A percentile compares a stretch with the other conserved stretches of the same genome.
phyloP scores from a whole-genome alignment of 75 land plant genomes.

The Larix kaempferi region DNA sequence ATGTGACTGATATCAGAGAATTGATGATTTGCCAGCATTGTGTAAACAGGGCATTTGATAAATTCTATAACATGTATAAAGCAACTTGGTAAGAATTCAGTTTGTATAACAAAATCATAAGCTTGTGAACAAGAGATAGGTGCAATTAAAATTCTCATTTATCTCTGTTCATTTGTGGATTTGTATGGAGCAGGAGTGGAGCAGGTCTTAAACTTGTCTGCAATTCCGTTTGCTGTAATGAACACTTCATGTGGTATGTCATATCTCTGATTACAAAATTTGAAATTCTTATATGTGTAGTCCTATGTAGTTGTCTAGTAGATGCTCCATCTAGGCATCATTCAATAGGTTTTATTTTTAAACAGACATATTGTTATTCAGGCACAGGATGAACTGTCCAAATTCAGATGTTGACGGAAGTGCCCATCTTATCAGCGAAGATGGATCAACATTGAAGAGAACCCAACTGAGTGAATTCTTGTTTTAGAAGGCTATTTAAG shows the following conservation, averaged over 20 bases:
- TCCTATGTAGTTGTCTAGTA: not conserved
- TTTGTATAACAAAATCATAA: not conserved
- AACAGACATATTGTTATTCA: constrained; percentile 14
- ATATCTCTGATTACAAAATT: not conserved
- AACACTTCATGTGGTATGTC: constrained; percentile 55
- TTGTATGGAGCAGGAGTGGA: constrained; percentile 37
- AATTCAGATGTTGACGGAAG: constrained; percentile 50
- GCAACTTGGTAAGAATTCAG: constrained; percentile 51
- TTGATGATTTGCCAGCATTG: constrained; percentile 58
- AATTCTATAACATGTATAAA: constrained; percentile 61
- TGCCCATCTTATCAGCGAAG: constrained; percentile 35
- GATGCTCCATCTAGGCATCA: not conserved
- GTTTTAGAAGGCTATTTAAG: constrained; percentile 20
- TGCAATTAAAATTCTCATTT: not conserved
- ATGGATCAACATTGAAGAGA: constrained; percentile 10
- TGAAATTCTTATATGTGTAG: not conserved
- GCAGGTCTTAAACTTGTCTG: constrained; percentile 47
- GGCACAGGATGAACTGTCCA: constrained; percentile 69
- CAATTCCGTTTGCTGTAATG: constrained; percentile 64
- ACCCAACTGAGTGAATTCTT: constrained; percentile 50
- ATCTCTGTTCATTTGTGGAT: constrained; percentile 2
- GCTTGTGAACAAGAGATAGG: not conserved
- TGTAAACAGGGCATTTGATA: constrained; percentile 60
- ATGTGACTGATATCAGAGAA: constrained; percentile 53
- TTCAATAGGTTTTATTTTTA: not conserved